Conservation (phyloP, 2,329 filamentous ascomycete genomes). For the Huntiella savannae region DNA sequence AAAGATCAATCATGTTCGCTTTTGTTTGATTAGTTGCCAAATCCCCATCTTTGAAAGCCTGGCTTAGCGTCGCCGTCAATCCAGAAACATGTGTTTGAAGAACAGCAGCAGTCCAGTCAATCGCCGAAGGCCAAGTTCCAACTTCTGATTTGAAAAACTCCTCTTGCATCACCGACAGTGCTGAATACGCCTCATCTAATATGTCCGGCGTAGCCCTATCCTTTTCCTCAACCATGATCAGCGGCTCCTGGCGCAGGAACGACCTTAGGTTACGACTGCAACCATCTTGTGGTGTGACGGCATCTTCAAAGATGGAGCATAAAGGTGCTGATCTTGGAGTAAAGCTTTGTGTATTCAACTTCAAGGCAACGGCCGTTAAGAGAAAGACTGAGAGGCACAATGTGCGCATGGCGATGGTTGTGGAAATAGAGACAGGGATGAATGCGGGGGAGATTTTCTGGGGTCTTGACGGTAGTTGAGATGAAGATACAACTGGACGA, state of each 20-base stretch:
- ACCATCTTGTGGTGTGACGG: slow-evolving; percentile 7
- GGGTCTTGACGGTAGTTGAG: neutral
- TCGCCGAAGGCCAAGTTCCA: slow-evolving; percentile 67
- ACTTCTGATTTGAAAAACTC: slow-evolving; percentile 59
- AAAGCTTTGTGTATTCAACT: neutral
- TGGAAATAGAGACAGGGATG: neutral
- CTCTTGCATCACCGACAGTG: slow-evolving; percentile 57
- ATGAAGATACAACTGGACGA: neutral
- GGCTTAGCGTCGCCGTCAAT: slow-evolving; percentile 51
- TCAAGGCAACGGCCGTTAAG: slow-evolving; percentile 7
- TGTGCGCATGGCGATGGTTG: slow-evolving; percentile 2
- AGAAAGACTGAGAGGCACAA: slow-evolving; percentile 8
- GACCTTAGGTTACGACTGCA: slow-evolving; percentile 6
- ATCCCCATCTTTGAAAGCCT: slow-evolving; percentile 26
- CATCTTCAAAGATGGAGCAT: slow-evolving; percentile 12
- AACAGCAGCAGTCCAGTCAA: slow-evolving; percentile 88
- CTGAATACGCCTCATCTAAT: slow-evolving; percentile 35
- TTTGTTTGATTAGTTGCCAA: slow-evolving; percentile 29
- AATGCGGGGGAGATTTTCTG: neutral
- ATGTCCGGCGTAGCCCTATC: slow-evolving; percentile 14
- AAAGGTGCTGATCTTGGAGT: neutral
- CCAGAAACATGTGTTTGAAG: slow-evolving; percentile 62
- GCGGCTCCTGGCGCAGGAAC: slow-evolving; percentile 9
- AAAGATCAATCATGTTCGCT: slow-evolving; percentile 65
- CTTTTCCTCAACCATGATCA: neutral